Evolutionary conservation across 768 basidiomycete species (phyloP), one percentile per base, ranked within the genome.

Genomic region (Daedalea quercina): DNA sequence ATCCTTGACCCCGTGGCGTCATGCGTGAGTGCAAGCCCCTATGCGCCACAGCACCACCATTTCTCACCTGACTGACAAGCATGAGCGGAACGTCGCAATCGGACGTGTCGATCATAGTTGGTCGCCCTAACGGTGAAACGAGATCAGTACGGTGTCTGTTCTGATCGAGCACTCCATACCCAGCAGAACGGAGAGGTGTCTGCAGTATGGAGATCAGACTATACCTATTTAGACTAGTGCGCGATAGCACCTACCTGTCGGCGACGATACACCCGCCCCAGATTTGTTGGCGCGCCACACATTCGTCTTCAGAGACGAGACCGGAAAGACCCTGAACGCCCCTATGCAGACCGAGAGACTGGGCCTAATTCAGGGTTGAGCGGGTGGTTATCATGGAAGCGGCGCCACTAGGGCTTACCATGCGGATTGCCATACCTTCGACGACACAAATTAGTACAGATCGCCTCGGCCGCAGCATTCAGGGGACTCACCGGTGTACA

Each of bases 191-290:
- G 51, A 19, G 17, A 52, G 25, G 43, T 52, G 42, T 34, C 51
- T 52, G 20, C 8, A 20, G 12, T 22, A 35, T 35, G 28, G 17
- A 35, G 28, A 31, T 49, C 22, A 49, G 34, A 31, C 28, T 35
- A 35, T 22, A 19, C 6, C 11, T 6, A 34, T 11, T 22, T 28
- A 20, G 44, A 20, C 44, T 45, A 22, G 22, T 15, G 44, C 20
- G 26, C n/a, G 19, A 40, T n/a, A 20, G 37, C 3, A 20, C 25
- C n/a, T 13, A 52, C 51, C 51, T 43, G 28, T 52, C 51, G 2
- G 26, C 41, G 19, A 45, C 15, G 6, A 52, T 20, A 31, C 51
- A 52, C 9, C 51, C 51, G 3, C 42, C 41, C 51, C 51, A 52
- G 3, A 52, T 31, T 12, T 31, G 51, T 20, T 28, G 51, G 2